Evolutionary conservation across 345 rosid genomes (phyloP), one percentile per base, ranked within the genome.

Genomic region (Linum trigynum): DNA sequence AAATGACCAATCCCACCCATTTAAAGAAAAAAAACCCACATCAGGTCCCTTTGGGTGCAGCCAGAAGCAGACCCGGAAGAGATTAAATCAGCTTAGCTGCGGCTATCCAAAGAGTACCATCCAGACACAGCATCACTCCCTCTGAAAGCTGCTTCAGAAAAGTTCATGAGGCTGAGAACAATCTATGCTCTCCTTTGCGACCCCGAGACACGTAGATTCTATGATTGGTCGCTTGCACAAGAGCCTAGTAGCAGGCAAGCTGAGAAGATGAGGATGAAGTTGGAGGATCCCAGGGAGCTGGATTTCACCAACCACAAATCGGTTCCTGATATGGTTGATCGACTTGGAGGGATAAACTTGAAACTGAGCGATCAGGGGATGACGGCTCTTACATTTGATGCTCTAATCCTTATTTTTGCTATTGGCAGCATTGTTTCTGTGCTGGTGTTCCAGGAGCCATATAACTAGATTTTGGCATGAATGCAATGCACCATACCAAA

Each of bases 111-210:
- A 67, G 98, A 89, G 77, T 89, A 92, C 76, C 98, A 92, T 67
- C 98, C 98, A n/a, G 98, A 89, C 83, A 89, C 98, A 35, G 87
- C 96, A 39, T 83, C 95, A 14, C 87, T 92, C 42, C 96, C 98
- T 1, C 74, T 92, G 8, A 83, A 89, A 66, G 71, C 88, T 0
- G 98, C 98, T 12, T 89, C 91, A 0, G 92, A 86, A 50, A 92
- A 89, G 74, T 92, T 92, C 80, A 68, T 92, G 82, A 89, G 80
- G 71, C 79, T 92, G 9, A 82, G 88, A 71, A 77, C 84, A 67
- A 75, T 89, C 4, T 89, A 92, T 35, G 77, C 83, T 55, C 86
- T 81, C 42, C 40, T 92, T 42, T 84, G 95, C 82, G 62, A 82
- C 9, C 80, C 67, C 2, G 92, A 89, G 86, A 82, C 76, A 9